Conservation (phyloP, 1,139 yeast genomes). For the Hyphopichia burtonii region DNA sequence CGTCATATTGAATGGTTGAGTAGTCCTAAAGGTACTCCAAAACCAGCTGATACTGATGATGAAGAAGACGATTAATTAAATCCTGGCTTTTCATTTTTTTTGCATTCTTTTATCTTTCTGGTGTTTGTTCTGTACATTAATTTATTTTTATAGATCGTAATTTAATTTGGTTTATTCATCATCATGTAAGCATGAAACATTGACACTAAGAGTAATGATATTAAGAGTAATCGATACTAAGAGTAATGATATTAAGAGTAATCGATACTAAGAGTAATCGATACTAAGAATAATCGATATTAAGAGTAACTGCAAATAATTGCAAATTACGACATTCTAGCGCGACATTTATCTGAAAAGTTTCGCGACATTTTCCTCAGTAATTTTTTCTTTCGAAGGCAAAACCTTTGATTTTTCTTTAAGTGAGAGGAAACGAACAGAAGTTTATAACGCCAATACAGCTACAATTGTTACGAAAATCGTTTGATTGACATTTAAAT, state of each 20-base stretch:
- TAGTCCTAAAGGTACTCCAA: conserved; percentile 97
- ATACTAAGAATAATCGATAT: too few relatives aligned
- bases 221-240: too few relatives aligned
- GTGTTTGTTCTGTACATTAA: conserved; percentile 1
- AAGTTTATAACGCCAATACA: neutral
- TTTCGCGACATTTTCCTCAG: conserved; percentile 1
- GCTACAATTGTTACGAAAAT: neutral
- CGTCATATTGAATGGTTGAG: conserved; percentile 94
- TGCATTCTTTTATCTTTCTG: neutral
- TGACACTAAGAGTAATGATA: too few relatives aligned
- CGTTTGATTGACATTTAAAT: neutral
- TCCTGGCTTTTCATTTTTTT: neutral
- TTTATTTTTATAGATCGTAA: neutral
- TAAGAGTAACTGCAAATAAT: too few relatives aligned
- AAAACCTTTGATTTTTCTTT: conserved; percentile 1
- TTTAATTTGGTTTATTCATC: neutral
- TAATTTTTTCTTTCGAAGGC: conserved; percentile 13
- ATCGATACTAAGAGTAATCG: too few relatives aligned
- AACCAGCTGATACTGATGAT: conserved; percentile 89
- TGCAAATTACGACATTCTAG: too few relatives aligned
- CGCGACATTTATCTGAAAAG: neutral
- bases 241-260: too few relatives aligned
- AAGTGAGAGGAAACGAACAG: neutral
- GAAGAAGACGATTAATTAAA: conserved; percentile 52
- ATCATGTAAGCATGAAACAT: too few relatives aligned